Evolutionary conservation across 2,329 filamentous ascomycete genomes (phyloP), one percentile per base, ranked within the genome.

Genomic region (Lachnellula cervina): DNA sequence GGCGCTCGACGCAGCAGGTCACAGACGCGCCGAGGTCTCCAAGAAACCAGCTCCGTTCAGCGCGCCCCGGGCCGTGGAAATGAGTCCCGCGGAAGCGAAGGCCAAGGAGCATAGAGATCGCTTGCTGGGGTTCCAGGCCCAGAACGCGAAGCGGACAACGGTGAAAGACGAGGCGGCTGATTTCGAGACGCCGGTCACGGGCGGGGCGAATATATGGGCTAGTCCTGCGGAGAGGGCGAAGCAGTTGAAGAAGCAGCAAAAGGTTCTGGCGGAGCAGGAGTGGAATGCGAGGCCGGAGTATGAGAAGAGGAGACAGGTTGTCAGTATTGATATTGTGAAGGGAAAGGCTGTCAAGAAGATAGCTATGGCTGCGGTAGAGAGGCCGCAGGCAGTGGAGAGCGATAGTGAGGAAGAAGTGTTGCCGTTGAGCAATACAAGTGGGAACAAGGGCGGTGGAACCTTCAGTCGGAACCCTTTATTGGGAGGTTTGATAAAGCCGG

Each of bases 131-230:
- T 90, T 86, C 68, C 87, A 90, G 64, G 80, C 82, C 1, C 82
- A 89, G 63, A 89, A 89, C 66, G 85, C 86, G 0, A 80, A 81
- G 53, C 74, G 87, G 46, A 90, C 87, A 0, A 81, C 80, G 45
- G 82, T 90, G 5, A 80, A 86, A 46, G 87, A 90, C 65, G 86
- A 89, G 69, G 86, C 85, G 0, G 83, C 86, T 1, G 86, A 89
- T 66, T 71, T 71, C 21, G 86, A 89, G 62, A 82, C 82, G 0
- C 82, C 84, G 25, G 58, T 60, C 25, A 59, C 57, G 16, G 69
- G 79, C 0, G 82, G 83, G 2, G 58, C 60, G 3, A 87, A 80
- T 61, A 80, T 86, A 70, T 89, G 86, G 86, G 85, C 84, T 55
- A 85, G 76, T 48, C 86, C 86, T 0, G 78, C 80, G 23, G 85